phyloP scores from a whole-genome alignment of 805 yeast species.

The Metschnikowia orientalis region DNA sequence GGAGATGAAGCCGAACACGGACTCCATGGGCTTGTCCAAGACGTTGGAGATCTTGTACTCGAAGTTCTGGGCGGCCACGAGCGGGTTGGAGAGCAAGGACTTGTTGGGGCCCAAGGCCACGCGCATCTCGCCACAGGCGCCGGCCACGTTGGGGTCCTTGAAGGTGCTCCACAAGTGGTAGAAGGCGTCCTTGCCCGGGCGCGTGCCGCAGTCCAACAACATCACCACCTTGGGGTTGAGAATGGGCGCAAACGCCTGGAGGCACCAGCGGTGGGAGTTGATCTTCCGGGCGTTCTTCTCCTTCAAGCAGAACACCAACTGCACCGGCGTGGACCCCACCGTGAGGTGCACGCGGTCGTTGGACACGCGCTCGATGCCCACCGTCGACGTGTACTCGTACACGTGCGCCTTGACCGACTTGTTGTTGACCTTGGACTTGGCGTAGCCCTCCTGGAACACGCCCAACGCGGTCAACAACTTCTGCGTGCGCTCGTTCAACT shows the following conservation, averaged over 20 bases:
- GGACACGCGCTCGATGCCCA: conserved; percentile 54
- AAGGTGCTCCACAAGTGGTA: conserved; percentile 62
- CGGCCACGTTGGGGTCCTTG: conserved; percentile 53
- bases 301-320: conserved; percentile 56
- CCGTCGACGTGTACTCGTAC: conserved; percentile 63
- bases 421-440: conserved; percentile 56
- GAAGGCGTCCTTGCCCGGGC: conserved; percentile 54
- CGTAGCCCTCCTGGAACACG: conserved; percentile 61
- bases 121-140: conserved; percentile 71
- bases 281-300: conserved; percentile 62
- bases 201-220: conserved; percentile 61
- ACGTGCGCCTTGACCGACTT: conserved; percentile 60
- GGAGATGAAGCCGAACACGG: conserved; percentile 59
- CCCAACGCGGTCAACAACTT: conserved; percentile 64
- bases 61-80: conserved; percentile 63
- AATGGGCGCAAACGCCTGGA: conserved; percentile 57
- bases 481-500: conserved; percentile 58
- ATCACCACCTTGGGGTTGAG: conserved; percentile 55
- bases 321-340: conserved; percentile 62
- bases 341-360: conserved; percentile 58
- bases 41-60: conserved; percentile 66
- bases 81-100: conserved; percentile 40
- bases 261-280: conserved; percentile 67
- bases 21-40: conserved; percentile 62
- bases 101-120: conserved; percentile 68